Percentiles rank a stretch among this genome's conserved stretches.
Evolutionary conservation across 2,329 filamentous ascomycete genomes (phyloP).

Genomic region (Pestalotiopsis sp.): DNA sequence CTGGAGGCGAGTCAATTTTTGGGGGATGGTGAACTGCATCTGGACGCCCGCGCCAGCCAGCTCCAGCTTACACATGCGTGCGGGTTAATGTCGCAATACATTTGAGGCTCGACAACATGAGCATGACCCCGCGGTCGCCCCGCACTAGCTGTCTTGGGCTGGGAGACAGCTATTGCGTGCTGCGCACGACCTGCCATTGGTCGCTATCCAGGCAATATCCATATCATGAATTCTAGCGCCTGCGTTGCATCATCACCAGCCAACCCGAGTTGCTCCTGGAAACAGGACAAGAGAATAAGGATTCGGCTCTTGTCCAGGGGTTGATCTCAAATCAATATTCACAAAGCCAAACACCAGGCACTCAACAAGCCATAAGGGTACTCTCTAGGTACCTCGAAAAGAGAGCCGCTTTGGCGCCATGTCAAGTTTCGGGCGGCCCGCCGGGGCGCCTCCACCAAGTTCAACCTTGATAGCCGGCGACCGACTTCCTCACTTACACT

Average conservation of each 20-base stretch:
- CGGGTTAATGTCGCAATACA: slow-evolving; percentile 2
- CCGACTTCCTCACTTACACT: background rate
- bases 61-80: background rate
- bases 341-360: background rate
- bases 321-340: background rate
- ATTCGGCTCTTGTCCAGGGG: background rate
- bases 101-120: slow-evolving; percentile 1
- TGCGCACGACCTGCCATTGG: slow-evolving; percentile 31
- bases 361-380: background rate
- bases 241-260: slow-evolving; percentile 27
- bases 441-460: background rate
- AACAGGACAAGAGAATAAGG: background rate
- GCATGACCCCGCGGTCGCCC: slow-evolving; percentile 20
- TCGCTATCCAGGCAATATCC: slow-evolving; percentile 18
- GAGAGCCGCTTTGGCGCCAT: background rate
- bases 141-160: slow-evolving; percentile 28
- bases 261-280: slow-evolving; percentile 5
- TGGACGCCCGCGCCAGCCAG: background rate
- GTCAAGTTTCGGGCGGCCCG: background rate
- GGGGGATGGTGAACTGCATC: background rate
- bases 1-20: slow-evolving; percentile 8
- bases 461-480: background rate
- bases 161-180: slow-evolving; percentile 33
- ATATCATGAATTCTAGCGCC: slow-evolving; percentile 32
- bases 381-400: background rate